Evolutionary conservation across 345 rosid genomes (phyloP).

Genomic region (Eucalyptus decipiens): DNA sequence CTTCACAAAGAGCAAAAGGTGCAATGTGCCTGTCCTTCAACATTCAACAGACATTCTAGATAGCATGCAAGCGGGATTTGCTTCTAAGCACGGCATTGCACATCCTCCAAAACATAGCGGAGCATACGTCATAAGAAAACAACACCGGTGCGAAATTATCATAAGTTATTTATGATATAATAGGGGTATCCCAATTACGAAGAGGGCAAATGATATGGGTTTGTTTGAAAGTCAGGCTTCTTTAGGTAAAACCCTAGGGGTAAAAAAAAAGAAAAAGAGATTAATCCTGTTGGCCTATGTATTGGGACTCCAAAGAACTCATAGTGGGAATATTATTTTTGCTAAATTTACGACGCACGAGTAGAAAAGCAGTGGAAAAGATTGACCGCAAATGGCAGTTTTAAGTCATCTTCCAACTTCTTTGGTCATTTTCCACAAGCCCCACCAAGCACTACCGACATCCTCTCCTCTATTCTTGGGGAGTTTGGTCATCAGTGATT

Average conservation of each 20-base stretch:
- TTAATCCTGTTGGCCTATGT: background rate
- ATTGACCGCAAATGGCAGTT: background rate
- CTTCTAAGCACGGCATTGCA: background rate
- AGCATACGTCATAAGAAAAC: background rate
- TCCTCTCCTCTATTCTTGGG: background rate
- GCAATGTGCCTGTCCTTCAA: rapidly evolving
- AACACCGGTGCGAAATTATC: background rate
- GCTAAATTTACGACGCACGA: background rate
- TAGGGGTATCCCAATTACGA: background rate
- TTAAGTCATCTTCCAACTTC: background rate
- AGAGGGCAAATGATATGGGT: background rate
- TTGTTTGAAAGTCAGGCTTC: background rate
- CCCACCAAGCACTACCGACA: background rate
- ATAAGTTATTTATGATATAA: background rate
- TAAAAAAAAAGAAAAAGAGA: too few species aligned
- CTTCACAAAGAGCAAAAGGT: background rate
- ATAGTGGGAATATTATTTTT: background rate
- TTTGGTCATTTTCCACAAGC: background rate
- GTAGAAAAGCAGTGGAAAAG: background rate
- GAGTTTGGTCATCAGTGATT: background rate
- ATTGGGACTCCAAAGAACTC: background rate
- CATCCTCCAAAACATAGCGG: background rate
- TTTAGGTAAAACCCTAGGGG: background rate
- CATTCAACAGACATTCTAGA: background rate
- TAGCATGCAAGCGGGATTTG: background rate